Conservation (phyloP, 2,329 filamentous ascomycete species). For the Tolypocladium inflatum region DNA sequence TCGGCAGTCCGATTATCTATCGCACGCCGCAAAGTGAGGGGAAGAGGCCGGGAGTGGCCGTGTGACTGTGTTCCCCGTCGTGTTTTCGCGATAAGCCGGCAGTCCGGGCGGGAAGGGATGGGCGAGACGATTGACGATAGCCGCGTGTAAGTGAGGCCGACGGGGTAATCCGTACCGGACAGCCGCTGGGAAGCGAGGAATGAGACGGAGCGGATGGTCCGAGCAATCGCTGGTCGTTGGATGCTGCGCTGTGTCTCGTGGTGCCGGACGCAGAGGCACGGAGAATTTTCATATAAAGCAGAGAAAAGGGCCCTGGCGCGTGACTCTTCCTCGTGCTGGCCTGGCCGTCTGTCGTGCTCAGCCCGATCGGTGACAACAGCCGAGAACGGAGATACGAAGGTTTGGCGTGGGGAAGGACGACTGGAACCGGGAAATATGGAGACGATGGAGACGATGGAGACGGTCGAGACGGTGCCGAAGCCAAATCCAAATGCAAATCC, state of each 20-base stretch:
- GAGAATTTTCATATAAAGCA: no score
- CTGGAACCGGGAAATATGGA: conserved; percentile 5
- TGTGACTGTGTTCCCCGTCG: neutral
- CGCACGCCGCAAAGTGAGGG: neutral
- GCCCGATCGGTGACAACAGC: conserved; percentile 1
- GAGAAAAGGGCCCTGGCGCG: neutral
- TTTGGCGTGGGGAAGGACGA: neutral
- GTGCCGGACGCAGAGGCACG: neutral
- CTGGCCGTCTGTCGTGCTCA: conserved; percentile 1
- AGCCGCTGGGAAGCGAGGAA: neutral
- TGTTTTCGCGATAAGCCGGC: neutral
- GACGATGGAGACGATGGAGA: no score
- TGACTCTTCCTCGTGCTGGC: conserved; percentile 2
- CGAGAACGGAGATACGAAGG: conserved; percentile 7
- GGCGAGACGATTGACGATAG: neutral
- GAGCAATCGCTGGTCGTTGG: neutral
- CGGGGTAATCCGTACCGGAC: neutral
- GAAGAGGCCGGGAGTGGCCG: neutral
- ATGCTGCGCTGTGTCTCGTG: neutral
- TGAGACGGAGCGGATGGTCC: neutral
- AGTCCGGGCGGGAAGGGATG: neutral
- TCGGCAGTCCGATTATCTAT: conserved; percentile 1
- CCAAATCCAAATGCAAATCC: neutral
- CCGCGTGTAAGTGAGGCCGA: neutral
- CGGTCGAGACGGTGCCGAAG: neutral